A percentile compares a stretch with the other conserved stretches of the same genome.
These are phyloP conservation scores for Fusarium albosuccineum DNA, from an alignment of 2,329 filamentous ascomycete species.

Conservation along the genomic window DNA sequence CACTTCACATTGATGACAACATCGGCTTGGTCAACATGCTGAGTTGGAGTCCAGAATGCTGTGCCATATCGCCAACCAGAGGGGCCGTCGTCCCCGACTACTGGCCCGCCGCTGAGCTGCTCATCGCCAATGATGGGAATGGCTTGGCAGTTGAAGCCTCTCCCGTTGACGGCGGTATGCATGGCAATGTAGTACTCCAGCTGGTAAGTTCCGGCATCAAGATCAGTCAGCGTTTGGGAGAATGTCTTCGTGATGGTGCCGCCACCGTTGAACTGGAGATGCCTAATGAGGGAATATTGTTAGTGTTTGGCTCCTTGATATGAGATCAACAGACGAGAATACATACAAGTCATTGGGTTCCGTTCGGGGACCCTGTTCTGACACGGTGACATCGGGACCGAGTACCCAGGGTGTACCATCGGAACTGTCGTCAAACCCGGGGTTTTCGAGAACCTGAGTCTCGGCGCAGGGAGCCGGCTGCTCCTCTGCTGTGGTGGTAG, in stretches of 20 bases:
- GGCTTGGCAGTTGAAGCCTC: not conserved
- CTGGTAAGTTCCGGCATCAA: not conserved
- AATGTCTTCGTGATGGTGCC: not conserved
- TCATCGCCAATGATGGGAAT: not conserved
- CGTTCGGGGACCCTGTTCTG: not conserved
- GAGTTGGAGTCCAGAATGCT: not conserved
- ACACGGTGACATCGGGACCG: not conserved
- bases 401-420: not conserved
- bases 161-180: not conserved
- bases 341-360: not conserved
- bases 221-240: not conserved
- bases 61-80: not conserved
- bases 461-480: not conserved
- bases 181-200: not conserved
- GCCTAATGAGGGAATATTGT: not conserved
- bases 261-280: not conserved
- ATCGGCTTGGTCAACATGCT: not conserved
- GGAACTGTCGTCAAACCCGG: not conserved
- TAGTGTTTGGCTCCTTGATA: not conserved
- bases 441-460: conserved; percentile 11
- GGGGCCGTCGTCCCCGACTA: not conserved
- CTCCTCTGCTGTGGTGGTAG: not conserved
- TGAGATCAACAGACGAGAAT: not conserved
- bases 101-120: not conserved
- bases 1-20: too few species aligned